phyloP scores from a whole-genome alignment of 2,329 filamentous ascomycete genomes.

The Aspergillus sp. region DNA sequence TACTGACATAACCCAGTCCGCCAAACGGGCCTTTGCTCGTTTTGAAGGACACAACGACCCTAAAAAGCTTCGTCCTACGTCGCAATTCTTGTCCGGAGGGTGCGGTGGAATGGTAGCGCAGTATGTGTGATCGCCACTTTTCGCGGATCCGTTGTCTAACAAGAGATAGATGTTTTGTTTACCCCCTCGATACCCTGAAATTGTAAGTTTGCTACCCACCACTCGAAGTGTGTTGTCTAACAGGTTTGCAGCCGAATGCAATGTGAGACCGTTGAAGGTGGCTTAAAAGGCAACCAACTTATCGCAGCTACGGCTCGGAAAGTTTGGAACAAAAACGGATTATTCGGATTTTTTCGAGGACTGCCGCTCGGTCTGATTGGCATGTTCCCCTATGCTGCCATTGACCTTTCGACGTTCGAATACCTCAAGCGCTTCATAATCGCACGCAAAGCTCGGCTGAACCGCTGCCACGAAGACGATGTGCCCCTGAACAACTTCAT shows the following conservation, averaged over 20 bases:
- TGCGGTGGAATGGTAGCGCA: constrained; percentile 92
- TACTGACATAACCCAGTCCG: constrained; percentile 53
- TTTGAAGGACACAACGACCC: constrained; percentile 86
- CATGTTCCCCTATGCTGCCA: constrained; percentile 97
- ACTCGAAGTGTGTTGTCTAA: constrained; percentile 6
- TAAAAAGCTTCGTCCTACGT: constrained; percentile 72
- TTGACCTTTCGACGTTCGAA: constrained; percentile 95
- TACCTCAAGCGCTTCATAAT: constrained; percentile 77
- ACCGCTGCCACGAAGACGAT: constrained; percentile 78
- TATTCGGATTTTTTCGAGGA: constrained; percentile 81
- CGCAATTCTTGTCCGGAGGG: constrained; percentile 88
- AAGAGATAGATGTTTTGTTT: constrained; percentile 72
- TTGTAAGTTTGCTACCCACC: constrained; percentile 46
- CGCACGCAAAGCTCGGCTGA: constrained; percentile 64
- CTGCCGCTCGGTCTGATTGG: constrained; percentile 90
- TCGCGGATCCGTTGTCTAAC: constrained; percentile 20
- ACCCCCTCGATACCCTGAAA: constrained; percentile 72
- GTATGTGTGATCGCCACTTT: constrained; percentile 45
- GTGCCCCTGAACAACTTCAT: constrained; percentile 75
- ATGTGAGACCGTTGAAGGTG: constrained; percentile 86
- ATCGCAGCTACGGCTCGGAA: constrained; percentile 79
- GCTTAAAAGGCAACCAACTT: constrained; percentile 76
- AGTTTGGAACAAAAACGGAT: constrained; percentile 75
- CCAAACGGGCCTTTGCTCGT: constrained; percentile 80
- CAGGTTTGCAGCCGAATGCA: constrained; percentile 68